phyloP scores from a whole-genome alignment of 2,329 filamentous ascomycete genomes.

The Aulographum hederae region DNA sequence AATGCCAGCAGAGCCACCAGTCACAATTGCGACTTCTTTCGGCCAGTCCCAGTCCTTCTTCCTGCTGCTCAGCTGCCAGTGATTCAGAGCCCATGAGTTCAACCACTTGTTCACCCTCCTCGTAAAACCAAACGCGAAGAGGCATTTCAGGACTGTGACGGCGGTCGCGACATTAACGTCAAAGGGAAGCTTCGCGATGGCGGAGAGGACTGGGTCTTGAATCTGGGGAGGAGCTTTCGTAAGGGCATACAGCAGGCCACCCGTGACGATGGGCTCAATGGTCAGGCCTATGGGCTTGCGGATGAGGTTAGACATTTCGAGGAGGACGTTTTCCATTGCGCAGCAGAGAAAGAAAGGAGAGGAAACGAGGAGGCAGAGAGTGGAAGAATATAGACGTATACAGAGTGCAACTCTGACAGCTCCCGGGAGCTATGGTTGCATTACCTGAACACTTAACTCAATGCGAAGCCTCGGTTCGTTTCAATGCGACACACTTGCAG shows the following conservation, averaged over 20 bases:
- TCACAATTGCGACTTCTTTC: conserved; percentile 18
- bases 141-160: conserved; percentile 12
- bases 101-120: conserved; percentile 10
- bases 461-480: too few species aligned
- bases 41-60: conserved; percentile 18
- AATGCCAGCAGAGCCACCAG: conserved; percentile 18
- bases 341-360: too few species aligned
- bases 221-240: not conserved
- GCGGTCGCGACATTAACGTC: conserved; percentile 5
- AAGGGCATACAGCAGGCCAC: not conserved
- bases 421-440: too few species aligned
- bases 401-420: too few species aligned
- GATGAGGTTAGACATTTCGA: too few species aligned
- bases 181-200: not conserved
- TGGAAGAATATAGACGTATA: too few species aligned
- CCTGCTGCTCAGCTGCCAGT: conserved; percentile 16
- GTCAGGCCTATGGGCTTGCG: not conserved
- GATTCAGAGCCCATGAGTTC: conserved; percentile 14
- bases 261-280: not conserved
- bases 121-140: conserved; percentile 15
- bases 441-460: too few species aligned
- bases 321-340: too few species aligned
- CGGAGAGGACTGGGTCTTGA: not conserved
- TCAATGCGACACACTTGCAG: too few species aligned
- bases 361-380: too few species aligned